Evolutionary conservation across 345 rosid species (phyloP).

Genomic region (Triadica sebifera): DNA sequence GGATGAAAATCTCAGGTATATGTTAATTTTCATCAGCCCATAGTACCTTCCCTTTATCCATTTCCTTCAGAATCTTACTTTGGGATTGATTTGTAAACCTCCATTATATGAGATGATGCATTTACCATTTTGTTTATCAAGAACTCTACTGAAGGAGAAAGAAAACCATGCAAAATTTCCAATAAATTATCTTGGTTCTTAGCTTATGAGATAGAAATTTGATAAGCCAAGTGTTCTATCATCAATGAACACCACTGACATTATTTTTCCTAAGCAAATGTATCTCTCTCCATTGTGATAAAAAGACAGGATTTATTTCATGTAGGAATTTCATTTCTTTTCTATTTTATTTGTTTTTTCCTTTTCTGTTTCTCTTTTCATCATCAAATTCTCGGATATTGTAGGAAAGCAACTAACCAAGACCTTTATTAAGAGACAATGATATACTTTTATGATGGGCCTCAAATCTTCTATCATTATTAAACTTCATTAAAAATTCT

Average conservation of each 20-base stretch:
- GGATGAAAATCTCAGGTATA: slow-evolving; percentile 89
- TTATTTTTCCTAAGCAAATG: too few species aligned
- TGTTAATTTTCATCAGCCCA: background rate
- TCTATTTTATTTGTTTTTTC: background rate
- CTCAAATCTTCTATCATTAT: too few species aligned
- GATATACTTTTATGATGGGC: too few species aligned
- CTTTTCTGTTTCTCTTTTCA: background rate
- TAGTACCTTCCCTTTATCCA: background rate
- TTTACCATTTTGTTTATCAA: background rate
- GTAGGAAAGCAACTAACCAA: too few species aligned
- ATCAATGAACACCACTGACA: too few species aligned
- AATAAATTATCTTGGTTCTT: background rate
- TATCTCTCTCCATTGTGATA: too few species aligned
- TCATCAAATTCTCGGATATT: background rate
- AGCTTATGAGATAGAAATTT: background rate
- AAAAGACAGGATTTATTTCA: too few species aligned
- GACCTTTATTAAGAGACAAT: too few species aligned
- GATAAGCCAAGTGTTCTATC: too few species aligned
- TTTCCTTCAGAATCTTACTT: background rate
- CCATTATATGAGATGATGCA: background rate
- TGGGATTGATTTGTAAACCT: background rate
- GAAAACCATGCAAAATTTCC: background rate
- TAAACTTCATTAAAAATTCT: too few species aligned
- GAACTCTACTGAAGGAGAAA: background rate
- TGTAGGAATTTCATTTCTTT: too few species aligned